Percentiles rank a stretch among this genome's conserved stretches.
Conservation (phyloP, 2,329 filamentous ascomycete genomes). For the Shiraia bambusicola region DNA sequence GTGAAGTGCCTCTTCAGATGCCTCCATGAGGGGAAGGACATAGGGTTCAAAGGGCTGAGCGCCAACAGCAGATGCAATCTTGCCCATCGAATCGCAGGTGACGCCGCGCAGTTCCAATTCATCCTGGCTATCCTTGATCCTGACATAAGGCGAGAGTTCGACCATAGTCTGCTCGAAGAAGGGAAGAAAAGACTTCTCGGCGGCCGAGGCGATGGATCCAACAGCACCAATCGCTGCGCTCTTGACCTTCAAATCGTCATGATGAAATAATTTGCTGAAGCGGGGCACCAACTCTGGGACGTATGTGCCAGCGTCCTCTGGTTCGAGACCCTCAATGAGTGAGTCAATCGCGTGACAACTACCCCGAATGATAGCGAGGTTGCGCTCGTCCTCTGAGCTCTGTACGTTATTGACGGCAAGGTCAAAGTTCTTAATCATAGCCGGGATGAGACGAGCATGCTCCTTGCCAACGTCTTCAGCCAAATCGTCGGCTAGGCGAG, state of each 20-base stretch:
- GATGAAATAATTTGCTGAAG: slow-evolving; percentile 78
- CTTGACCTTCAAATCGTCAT: slow-evolving; percentile 87
- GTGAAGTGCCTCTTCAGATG: slow-evolving; percentile 85
- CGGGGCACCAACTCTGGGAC: slow-evolving; percentile 80
- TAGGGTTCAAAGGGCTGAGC: slow-evolving; percentile 85
- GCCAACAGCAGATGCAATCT: slow-evolving; percentile 87
- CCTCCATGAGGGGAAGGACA: slow-evolving; percentile 84
- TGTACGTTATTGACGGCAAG: slow-evolving; percentile 69
- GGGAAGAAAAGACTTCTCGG: slow-evolving; percentile 80
- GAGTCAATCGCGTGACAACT: slow-evolving; percentile 90
- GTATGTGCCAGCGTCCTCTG: slow-evolving; percentile 78
- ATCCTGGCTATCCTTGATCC: slow-evolving; percentile 84
- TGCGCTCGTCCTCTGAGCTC: slow-evolving; percentile 68
- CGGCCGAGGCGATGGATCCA: slow-evolving; percentile 84
- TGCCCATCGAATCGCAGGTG: slow-evolving; percentile 89
- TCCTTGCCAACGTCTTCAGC: slow-evolving; percentile 85
- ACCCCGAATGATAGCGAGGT: slow-evolving; percentile 81
- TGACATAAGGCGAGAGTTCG: slow-evolving; percentile 79
- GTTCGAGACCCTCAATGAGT: slow-evolving; percentile 81
- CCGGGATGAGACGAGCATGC: slow-evolving; percentile 80
- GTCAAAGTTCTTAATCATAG: slow-evolving; percentile 85
- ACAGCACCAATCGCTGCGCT: slow-evolving; percentile 84
- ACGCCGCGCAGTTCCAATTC: slow-evolving; percentile 87
- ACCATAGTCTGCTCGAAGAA: slow-evolving; percentile 92
- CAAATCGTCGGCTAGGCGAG: slow-evolving; percentile 88